Evolutionary conservation across 2,329 filamentous ascomycete genomes (phyloP), one percentile per base, ranked within the genome.

Genomic region (Chrysosphaeria jannelii): DNA sequence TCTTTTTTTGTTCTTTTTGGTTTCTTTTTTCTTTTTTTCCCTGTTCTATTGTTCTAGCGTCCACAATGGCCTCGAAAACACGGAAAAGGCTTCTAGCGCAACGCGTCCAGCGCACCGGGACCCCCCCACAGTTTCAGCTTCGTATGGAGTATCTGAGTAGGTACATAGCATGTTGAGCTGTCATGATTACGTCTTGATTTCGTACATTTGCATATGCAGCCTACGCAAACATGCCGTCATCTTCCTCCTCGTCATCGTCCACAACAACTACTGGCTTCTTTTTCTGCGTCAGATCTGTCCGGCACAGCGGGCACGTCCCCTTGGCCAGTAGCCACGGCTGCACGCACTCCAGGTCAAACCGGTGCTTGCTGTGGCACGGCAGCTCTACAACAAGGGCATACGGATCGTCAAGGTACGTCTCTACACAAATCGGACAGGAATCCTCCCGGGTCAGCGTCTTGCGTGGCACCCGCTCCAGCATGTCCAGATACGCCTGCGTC

Each of bases 331-430:
- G 38, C 63, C 63, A 69, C 5, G 63, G 62, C 4, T 51, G 56
- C 2, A 68, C 59, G 34, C 63, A 69, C 42, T 69, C 63, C n/a
- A 68, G 40, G 34, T 69, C 63, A 36, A 64, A 68, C 23, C 42
- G 43, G 38, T 69, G 63, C 19, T 39, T 44, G 15, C 46, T 47
- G 33, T 60, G 47, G 36, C 63, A 69, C 19, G 61, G 61, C 35
- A 69, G 46, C 45, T 62, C 51, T 14, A 68, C 63, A 8, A 68
- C 60, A 2, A 69, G 45, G 26, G 53, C 57, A 36, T 59, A 65
- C 33, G 47, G 43, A 34, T 69, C 63, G 33, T 67, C 58, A 22
- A 64, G 44, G 35, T 58, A 65, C 14, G 40, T 42, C 33, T 66
- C 55, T 28, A 57, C 59, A 41, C 62, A 68, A 37, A 68, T 67